phyloP scores from a whole-genome alignment of 2,329 filamentous ascomycete genomes.

The Phialophora macrospora region DNA sequence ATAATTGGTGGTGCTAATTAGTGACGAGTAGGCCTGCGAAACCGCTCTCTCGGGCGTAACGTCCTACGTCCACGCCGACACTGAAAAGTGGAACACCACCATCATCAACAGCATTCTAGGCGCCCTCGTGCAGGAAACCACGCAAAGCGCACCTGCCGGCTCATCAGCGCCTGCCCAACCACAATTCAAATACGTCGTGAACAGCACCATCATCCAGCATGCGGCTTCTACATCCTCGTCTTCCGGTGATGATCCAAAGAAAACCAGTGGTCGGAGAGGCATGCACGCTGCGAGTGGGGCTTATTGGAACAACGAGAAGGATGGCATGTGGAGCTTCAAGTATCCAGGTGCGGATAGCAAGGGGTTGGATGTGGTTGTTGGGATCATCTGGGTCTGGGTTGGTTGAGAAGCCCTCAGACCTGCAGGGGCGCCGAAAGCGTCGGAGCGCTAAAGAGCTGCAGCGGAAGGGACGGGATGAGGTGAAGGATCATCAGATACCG shows the following conservation, averaged over 20 bases:
- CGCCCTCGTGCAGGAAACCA: slow-evolving; percentile 50
- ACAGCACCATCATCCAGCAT: slow-evolving; percentile 98
- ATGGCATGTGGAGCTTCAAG: slow-evolving; percentile 60
- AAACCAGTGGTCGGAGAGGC: slow-evolving; percentile 74
- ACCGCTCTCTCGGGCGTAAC: slow-evolving; percentile 73
- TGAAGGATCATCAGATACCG: neutral
- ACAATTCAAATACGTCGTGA: slow-evolving; percentile 93
- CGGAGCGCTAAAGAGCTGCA: neutral
- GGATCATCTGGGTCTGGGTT: slow-evolving; percentile 53
- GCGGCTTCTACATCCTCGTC: slow-evolving; percentile 56
- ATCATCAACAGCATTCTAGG: slow-evolving; percentile 75
- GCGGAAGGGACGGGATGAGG: slow-evolving; percentile 5
- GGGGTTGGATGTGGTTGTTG: slow-evolving; percentile 56
- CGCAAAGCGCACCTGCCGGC: slow-evolving; percentile 45
- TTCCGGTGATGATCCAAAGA: slow-evolving; percentile 62
- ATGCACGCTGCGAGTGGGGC: slow-evolving; percentile 58
- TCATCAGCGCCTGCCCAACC: slow-evolving; percentile 46
- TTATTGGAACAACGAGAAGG: slow-evolving; percentile 58
- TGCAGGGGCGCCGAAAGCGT: neutral
- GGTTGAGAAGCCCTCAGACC: slow-evolving; percentile 24
- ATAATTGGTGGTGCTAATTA: neutral
- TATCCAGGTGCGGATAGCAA: slow-evolving; percentile 54
- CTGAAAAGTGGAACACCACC: slow-evolving; percentile 83
- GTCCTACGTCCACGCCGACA: slow-evolving; percentile 85
- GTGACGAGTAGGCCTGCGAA: slow-evolving; percentile 72